A percentile compares a stretch with the other conserved stretches of the same genome.
These are phyloP conservation scores for Arachis hypogaea DNA, from an alignment of 306 rosid species.

Conservation along the genomic window DNA sequence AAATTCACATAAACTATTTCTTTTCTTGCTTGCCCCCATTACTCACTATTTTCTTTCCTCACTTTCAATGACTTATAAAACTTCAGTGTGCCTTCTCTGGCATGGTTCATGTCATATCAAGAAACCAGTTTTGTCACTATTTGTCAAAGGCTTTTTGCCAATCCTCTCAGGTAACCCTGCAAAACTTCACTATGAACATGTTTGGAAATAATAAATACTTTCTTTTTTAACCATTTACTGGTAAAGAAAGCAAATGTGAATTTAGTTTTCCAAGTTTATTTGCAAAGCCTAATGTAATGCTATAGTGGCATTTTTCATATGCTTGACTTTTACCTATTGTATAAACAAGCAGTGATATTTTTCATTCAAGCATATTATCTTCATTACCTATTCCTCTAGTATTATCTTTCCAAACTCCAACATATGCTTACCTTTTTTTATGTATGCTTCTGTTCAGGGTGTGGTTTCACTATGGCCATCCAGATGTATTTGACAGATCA, in stretches of 20 bases:
- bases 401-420: conserved; percentile 36
- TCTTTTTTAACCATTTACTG: no score
- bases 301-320: not conserved
- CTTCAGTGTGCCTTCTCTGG: conserved; percentile 95
- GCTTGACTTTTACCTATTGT: conserved; percentile 28
- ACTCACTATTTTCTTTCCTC: not conserved
- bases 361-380: not conserved
- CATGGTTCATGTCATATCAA: conserved; percentile 40
- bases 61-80: conserved; percentile 12
- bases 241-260: not conserved
- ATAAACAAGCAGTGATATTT: no score
- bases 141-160: conserved; percentile 92
- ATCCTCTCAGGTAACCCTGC: conserved; percentile 82
- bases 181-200: not conserved
- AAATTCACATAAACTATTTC: not conserved
- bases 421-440: conserved; percentile 32
- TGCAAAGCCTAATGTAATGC: conserved; percentile 8
- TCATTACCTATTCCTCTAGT: not conserved
- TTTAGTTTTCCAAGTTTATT: conserved; percentile 12
- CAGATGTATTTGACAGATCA: no score
- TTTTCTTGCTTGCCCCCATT: not conserved
- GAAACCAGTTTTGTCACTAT: conserved; percentile 98
- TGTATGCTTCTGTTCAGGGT: conserved; percentile 14
- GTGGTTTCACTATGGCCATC: no score
- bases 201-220: not conserved